Evolutionary conservation across 768 basidiomycete genomes (phyloP).

Genomic region (Infundibulicybe gibba): DNA sequence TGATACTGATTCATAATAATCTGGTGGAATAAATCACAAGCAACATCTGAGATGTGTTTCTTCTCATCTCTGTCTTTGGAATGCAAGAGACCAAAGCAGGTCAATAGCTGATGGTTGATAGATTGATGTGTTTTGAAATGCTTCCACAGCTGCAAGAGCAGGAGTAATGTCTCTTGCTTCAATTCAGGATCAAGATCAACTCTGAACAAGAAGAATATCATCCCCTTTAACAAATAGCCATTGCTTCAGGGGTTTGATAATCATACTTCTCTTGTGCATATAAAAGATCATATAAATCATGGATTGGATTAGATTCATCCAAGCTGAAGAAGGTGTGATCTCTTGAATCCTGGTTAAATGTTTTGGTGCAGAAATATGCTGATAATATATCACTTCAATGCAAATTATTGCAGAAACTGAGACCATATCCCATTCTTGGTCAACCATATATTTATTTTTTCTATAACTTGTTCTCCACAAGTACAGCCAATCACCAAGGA

Average conservation of each 20-base stretch:
- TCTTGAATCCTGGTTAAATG: neutral
- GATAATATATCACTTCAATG: constrained; percentile 1
- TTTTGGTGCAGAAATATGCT: neutral
- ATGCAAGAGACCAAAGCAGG: neutral
- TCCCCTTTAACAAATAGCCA: neutral
- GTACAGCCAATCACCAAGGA: constrained; percentile 1
- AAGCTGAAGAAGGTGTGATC: neutral
- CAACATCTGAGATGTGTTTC: neutral
- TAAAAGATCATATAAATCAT: constrained; percentile 3
- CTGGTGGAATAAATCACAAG: neutral
- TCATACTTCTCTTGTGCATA: neutral
- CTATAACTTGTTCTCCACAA: constrained; percentile 1
- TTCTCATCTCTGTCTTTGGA: neutral
- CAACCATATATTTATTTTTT: neutral
- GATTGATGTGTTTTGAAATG: neutral
- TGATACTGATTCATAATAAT: too few relatives aligned
- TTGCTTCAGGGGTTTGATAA: neutral
- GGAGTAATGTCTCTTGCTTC: neutral
- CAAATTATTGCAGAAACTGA: constrained; percentile 1
- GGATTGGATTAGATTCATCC: neutral
- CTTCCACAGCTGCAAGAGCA: neutral
- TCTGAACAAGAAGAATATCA: neutral
- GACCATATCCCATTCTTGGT: neutral
- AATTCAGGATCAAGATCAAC: neutral
- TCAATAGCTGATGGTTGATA: neutral